These are phyloP conservation scores for Penicillium sp. DNA, from an alignment of 2,329 filamentous ascomycete species.

Conservation along the genomic window DNA sequence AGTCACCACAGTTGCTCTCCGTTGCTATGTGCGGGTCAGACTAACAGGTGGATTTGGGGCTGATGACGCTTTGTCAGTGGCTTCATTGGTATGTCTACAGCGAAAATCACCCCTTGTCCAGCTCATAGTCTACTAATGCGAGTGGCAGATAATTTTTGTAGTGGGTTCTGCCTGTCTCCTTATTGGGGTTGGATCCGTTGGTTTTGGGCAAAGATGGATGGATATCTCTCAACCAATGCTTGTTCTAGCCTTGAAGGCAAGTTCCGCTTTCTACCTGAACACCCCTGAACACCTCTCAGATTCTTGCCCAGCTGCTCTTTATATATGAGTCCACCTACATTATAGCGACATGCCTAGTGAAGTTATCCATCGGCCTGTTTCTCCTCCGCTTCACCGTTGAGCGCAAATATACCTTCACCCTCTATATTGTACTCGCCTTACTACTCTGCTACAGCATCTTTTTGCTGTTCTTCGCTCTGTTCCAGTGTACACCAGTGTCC, in stretches of 20 bases:
- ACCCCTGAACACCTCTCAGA: not conserved
- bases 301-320: not conserved
- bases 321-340: not conserved
- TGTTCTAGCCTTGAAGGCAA: not conserved
- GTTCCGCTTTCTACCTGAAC: not conserved
- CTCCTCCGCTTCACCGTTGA: not conserved
- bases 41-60: not conserved
- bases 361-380: not conserved
- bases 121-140: not conserved
- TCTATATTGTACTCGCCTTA: not conserved
- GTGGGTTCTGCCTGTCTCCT: not conserved
- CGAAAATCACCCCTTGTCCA: not conserved
- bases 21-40: not conserved
- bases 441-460: not conserved
- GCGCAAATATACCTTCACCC: not conserved
- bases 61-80: not conserved
- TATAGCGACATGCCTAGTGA: not conserved
- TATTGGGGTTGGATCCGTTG: not conserved
- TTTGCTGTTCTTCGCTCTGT: not conserved
- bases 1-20: not conserved
- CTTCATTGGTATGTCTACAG: not conserved
- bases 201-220: not conserved
- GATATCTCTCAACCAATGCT: not conserved
- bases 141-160: not conserved
- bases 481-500: not conserved